These are phyloP conservation scores for Deakozyma indianensis DNA, from an alignment of 805 yeast species.

Conservation along the genomic window DNA sequence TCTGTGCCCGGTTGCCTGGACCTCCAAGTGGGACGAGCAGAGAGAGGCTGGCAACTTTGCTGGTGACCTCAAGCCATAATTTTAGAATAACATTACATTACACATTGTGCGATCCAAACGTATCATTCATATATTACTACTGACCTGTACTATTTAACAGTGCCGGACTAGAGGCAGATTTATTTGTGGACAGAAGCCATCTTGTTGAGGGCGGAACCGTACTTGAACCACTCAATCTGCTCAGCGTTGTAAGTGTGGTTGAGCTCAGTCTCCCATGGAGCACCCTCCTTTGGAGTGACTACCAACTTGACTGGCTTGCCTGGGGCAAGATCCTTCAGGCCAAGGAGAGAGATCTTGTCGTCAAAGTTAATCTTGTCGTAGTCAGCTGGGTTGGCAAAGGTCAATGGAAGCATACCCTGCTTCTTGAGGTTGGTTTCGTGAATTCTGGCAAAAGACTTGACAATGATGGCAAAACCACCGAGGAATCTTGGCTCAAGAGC, in stretches of 20 bases:
- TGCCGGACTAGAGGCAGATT: background rate
- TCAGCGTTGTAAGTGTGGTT: conserved; percentile 93
- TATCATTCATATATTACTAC: background rate
- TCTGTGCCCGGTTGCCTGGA: conserved; percentile 27
- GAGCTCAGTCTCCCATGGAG: conserved; percentile 77
- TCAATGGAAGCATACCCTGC: conserved; percentile 96
- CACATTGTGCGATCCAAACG: too few species aligned
- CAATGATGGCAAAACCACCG: conserved; percentile 95
- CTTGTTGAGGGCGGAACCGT: conserved; percentile 97
- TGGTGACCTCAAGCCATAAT: conserved; percentile 23
- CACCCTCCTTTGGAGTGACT: conserved; percentile 57
- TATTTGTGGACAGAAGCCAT: conserved; percentile 38
- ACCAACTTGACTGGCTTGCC: conserved; percentile 79
- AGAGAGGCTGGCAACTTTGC: conserved; percentile 41
- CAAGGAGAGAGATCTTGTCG: conserved; percentile 79
- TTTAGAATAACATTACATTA: background rate
- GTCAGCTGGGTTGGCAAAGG: conserved; percentile 77
- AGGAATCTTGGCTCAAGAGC: conserved; percentile 98
- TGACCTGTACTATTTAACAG: background rate
- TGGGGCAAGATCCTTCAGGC: conserved; percentile 77
- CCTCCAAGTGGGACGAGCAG: conserved; percentile 28
- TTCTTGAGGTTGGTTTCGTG: conserved; percentile 99
- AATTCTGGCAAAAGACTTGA: conserved; percentile 96
- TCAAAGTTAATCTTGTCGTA: conserved; percentile 88
- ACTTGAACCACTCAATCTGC: conserved; percentile 98